A percentile compares a stretch with the other conserved stretches of the same genome.
These are phyloP conservation scores for Cucumis sativus DNA, from an alignment of 306 rosid species.

Conservation along the genomic window Cucumber_9930_V3 NC_026660.2:28566001-28566500, in stretches of 20 bases:
- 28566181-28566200: constrained; percentile 80
- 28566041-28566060: constrained; percentile 56
- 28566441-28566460: neutral
- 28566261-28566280: neutral
- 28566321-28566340: neutral
- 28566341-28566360: neutral
- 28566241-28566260: constrained; percentile 9
- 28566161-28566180: constrained; percentile 1
- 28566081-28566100: constrained; percentile 76
- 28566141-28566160: neutral
- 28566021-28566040: neutral
- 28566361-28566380: neutral
- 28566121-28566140: neutral
- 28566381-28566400: neutral
- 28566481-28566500: neutral
- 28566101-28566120: constrained; percentile 47
- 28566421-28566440: neutral
- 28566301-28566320: neutral
- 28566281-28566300: neutral
- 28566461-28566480: too few species aligned
- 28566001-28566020: neutral
- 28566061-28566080: constrained; percentile 86
- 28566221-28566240: neutral
- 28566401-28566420: neutral
- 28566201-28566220: constrained; percentile 37